Evolutionary conservation across 139 green algal genomes (phyloP).

Genomic region (Closterium sp.): DNA sequence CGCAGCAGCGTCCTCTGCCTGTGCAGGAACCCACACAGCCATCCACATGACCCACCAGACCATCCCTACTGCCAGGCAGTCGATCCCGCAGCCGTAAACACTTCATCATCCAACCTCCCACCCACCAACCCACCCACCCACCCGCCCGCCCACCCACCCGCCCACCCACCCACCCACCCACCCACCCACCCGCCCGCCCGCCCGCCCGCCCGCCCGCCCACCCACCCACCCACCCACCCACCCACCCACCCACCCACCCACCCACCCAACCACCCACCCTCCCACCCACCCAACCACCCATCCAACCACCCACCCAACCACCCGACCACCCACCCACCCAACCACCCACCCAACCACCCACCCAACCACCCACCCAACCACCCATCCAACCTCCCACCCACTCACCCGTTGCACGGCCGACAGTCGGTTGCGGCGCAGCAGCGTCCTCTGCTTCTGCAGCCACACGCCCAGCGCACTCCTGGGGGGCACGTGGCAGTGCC

Average conservation of each 20-base stretch:
- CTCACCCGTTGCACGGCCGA: not conserved
- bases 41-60: too few relatives aligned
- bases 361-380: not conserved
- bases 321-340: not conserved
- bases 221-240: not conserved
- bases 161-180: not conserved
- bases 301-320: not conserved
- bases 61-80: too few relatives aligned
- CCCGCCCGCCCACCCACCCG: too few relatives aligned
- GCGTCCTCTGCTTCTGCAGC: slow-evolving; percentile 24
- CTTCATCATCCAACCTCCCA: too few relatives aligned
- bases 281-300: not conserved
- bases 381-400: not conserved
- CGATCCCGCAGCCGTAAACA: too few relatives aligned
- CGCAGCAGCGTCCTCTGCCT: too few relatives aligned
- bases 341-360: not conserved
- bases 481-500: slow-evolving; percentile 17
- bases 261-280: not conserved
- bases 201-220: not conserved
- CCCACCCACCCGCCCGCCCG: not conserved
- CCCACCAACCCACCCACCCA: not conserved
- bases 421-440: not conserved
- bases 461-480: not conserved
- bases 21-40: too few relatives aligned
- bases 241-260: not conserved